Base-by-base conservation (phyloP, 2,329 filamentous ascomycete species). In the Fusarium napiforme region DNA sequence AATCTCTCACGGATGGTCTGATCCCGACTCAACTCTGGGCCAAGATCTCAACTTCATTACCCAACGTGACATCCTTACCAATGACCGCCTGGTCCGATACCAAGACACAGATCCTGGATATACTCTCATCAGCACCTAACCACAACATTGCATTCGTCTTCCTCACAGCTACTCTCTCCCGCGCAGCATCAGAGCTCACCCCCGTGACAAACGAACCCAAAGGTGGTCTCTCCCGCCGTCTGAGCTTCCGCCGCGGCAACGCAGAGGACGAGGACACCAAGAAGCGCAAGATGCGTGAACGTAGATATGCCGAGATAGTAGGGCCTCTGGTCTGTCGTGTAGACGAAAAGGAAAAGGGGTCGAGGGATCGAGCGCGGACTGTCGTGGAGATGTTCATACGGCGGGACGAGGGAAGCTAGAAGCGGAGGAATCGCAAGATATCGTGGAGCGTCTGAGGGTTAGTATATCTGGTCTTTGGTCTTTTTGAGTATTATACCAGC, bases 61-160 rank as follows among this genome's bases (percentile, higher is more conserved):
- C 82, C 5, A 81, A 79, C 21, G 69, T 81, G 7, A 61, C 76
- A 11, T 75, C 78, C 2, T 46, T 80, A 9, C 75, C 80, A 2
- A 34, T 61, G n/a, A 50, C 73, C 8, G 73, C 76, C 4, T 82
- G 80, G 79, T 62, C 79, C 26, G 83, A 88, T 42, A 82, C 85
- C 74, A 89, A 88, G 78, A 82, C 82, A 0, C 78, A 83, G 7
- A 81, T 96, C 4, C 88, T 97, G 9, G 95, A 98, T 74, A 87
- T 92, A 5, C 87, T 98, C 5, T 88, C 92, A 1, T 85, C 88
- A 4, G 87, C 90, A 0, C 93, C 94, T 1, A 92, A 92, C 56
- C 93, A 97, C 82, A 96, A 94, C 79, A 95, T 97, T 62, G 93
- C 93, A 0, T 97, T 98, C 78, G 93, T 97, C 5, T 95, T 98